These are phyloP conservation scores for Geotrichum klebahnii DNA, from an alignment of 1,139 yeast genomes.

Conservation along the genomic window DNA sequence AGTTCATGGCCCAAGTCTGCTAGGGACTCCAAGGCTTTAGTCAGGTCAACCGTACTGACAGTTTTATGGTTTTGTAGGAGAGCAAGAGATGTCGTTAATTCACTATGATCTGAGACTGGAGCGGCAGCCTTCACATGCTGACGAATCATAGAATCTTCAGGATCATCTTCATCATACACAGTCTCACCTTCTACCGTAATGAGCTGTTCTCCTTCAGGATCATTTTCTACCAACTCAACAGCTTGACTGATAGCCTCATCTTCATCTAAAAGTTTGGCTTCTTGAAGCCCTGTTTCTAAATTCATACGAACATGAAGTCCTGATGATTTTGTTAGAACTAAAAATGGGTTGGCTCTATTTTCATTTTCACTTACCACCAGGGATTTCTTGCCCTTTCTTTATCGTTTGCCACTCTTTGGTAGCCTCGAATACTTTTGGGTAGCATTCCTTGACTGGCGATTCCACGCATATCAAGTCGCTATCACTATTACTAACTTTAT, in stretches of 20 bases:
- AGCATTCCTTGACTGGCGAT: slow-evolving; percentile 39
- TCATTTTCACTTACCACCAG: slow-evolving; percentile 33
- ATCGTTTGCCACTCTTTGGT: slow-evolving; percentile 64
- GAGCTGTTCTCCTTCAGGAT: slow-evolving; percentile 10
- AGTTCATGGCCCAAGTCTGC: slow-evolving; percentile 62
- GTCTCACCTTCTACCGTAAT: slow-evolving; percentile 8
- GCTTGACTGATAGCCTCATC: slow-evolving; percentile 24
- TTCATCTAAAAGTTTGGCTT: slow-evolving; percentile 52
- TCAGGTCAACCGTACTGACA: slow-evolving; percentile 15
- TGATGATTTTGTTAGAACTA: slow-evolving; percentile 29
- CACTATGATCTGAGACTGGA: slow-evolving; percentile 8
- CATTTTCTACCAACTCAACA: slow-evolving; percentile 15
- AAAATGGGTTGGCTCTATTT: background rate
- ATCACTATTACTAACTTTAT: background rate
- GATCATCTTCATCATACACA: slow-evolving; percentile 16
- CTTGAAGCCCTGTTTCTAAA: slow-evolving; percentile 60
- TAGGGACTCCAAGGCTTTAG: slow-evolving; percentile 46
- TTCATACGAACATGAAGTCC: slow-evolving; percentile 74
- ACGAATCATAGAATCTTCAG: slow-evolving; percentile 9
- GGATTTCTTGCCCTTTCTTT: slow-evolving; percentile 64
- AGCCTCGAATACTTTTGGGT: slow-evolving; percentile 56
- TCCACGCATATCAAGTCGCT: slow-evolving; percentile 23
- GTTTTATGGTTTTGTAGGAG: slow-evolving; percentile 21
- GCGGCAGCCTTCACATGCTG: slow-evolving; percentile 5
- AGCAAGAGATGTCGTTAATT: slow-evolving; percentile 16